Percentiles rank a stretch among this genome's conserved stretches.
Conservation (phyloP, 176 grass and related monocot species). For the Leersia perrieri region DNA sequence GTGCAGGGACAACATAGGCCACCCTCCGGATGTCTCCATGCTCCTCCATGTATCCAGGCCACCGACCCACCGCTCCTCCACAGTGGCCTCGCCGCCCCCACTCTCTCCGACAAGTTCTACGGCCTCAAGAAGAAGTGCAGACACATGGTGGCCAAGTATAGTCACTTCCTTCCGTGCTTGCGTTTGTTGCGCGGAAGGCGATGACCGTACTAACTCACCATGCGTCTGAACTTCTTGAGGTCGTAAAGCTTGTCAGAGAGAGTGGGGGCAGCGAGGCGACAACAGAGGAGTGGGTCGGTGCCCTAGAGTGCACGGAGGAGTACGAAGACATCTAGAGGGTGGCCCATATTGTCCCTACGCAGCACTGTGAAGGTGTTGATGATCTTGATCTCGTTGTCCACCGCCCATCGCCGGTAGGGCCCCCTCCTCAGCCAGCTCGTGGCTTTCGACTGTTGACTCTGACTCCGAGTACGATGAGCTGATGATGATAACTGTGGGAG, state of each 20-base stretch:
- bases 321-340: background rate
- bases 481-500: no score
- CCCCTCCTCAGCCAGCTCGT: background rate
- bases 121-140: conserved; percentile 6
- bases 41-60: background rate
- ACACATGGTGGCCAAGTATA: no score
- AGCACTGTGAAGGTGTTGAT: background rate
- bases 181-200: no score
- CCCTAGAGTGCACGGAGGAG: background rate
- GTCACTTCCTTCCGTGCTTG: no score
- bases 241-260: background rate
- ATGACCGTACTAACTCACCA: no score
- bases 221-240: conserved; percentile 12
- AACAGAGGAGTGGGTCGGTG: background rate
- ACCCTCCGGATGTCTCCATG: background rate
- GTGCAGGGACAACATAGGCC: background rate
- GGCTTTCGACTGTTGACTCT: no score
- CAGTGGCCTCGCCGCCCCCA: background rate
- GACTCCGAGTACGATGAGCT: no score
- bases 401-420: background rate
- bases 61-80: background rate
- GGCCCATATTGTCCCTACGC: background rate
- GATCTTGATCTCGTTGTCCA: background rate
- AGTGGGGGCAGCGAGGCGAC: background rate
- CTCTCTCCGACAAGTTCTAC: background rate